phyloP scores from a whole-genome alignment of 257 asterid species.

The Voacanga thouarsii region DNA sequence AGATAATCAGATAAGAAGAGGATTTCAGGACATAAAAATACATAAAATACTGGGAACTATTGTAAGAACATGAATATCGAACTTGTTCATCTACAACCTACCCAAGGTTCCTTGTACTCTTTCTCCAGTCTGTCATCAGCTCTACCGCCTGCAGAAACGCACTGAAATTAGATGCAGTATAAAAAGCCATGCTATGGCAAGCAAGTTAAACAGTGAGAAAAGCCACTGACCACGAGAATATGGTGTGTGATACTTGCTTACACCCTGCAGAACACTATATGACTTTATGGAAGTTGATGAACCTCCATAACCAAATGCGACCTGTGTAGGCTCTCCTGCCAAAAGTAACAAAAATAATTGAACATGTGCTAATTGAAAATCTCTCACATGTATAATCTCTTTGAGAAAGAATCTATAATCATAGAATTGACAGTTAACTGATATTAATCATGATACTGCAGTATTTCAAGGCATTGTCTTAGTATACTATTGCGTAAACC shows the following conservation, averaged over 20 bases:
- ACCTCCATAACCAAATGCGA: slow-evolving; percentile 65
- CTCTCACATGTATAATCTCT: not conserved
- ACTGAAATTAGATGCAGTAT: slow-evolving; percentile 14
- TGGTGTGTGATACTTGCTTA: slow-evolving; percentile 22
- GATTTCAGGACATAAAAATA: not conserved
- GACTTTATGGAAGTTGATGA: slow-evolving; percentile 42
- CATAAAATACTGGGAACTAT: not conserved
- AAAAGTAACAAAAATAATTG: slow-evolving; percentile 18
- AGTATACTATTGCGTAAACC: not conserved
- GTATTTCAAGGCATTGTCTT: not conserved
- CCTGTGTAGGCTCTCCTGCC: slow-evolving; percentile 45
- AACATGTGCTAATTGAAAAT: not conserved
- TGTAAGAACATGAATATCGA: slow-evolving; percentile 3
- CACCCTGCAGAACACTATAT: slow-evolving; percentile 27
- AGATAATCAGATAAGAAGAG: slow-evolving; percentile 4
- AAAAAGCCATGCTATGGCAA: not conserved
- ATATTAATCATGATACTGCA: not conserved
- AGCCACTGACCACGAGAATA: slow-evolving; percentile 46
- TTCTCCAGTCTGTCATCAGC: slow-evolving; percentile 32
- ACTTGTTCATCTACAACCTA: slow-evolving; percentile 26
- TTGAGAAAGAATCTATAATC: not conserved
- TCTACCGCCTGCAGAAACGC: slow-evolving; percentile 37
- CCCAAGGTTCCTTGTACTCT: slow-evolving; percentile 95
- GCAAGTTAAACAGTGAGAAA: slow-evolving; percentile 16
- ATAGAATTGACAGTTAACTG: not conserved